These are phyloP conservation scores for Backusella westeae DNA, from an alignment of 192 early-diverging fungal genomes.

Conservation along the genomic window DNA sequence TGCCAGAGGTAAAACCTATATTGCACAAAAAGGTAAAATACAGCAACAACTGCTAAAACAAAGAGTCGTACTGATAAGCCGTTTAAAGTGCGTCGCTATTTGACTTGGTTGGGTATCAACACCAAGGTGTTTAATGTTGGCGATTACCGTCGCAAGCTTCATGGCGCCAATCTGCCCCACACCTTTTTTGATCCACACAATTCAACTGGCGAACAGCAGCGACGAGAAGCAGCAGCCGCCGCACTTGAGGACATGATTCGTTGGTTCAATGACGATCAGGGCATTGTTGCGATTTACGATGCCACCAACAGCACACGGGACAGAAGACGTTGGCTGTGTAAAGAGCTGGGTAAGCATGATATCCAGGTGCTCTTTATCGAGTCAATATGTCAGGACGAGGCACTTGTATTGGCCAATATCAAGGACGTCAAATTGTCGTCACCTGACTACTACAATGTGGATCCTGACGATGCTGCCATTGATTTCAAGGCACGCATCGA, in stretches of 20 bases:
- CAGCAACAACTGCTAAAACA: neutral
- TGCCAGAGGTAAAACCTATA: conserved; percentile 97
- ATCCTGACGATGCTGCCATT: conserved; percentile 81
- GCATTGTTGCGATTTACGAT: conserved; percentile 94
- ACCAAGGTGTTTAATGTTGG: conserved; percentile 97
- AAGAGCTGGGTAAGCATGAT: conserved; percentile 66
- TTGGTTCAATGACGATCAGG: conserved; percentile 85
- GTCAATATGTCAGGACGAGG: conserved; percentile 88
- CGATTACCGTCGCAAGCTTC: conserved; percentile 91
- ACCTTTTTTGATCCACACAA: conserved; percentile 93
- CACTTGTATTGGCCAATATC: conserved; percentile 89
- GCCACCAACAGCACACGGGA: conserved; percentile 95
- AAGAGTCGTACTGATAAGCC: neutral
- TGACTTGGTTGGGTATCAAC: conserved; percentile 93
- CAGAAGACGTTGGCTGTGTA: conserved; percentile 71
- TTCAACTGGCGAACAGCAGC: conserved; percentile 61
- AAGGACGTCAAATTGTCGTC: conserved; percentile 93
- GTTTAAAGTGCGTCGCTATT: conserved; percentile 80
- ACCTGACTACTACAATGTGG: conserved; percentile 90
- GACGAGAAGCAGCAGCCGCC: conserved; percentile 75
- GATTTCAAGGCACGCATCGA: conserved; percentile 92
- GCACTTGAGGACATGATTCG: conserved; percentile 91
- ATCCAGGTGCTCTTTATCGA: conserved; percentile 98
- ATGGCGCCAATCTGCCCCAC: conserved; percentile 78
- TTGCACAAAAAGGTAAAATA: conserved; percentile 79